Conservation (phyloP, 108 stramenopile genomes). For the Licmophora abbreviata region DNA sequence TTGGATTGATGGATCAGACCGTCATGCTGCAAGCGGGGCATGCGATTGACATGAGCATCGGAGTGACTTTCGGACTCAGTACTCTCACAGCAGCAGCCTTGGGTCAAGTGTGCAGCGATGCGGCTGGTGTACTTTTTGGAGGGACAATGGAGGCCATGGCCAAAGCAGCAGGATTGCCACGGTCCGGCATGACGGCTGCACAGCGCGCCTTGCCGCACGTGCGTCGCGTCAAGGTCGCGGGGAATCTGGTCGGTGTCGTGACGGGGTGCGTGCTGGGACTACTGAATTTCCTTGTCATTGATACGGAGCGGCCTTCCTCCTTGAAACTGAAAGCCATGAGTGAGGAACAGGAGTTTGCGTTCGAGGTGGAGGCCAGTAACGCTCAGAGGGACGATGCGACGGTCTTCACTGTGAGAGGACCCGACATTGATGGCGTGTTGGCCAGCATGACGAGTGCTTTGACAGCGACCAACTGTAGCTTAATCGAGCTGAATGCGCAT, state of each 20-base stretch:
- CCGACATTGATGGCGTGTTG: slow-evolving; percentile 64
- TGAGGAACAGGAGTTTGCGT: slow-evolving; percentile 55
- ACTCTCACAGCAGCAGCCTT: slow-evolving; percentile 62
- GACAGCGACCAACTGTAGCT: slow-evolving; percentile 33
- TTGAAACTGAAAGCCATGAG: slow-evolving; percentile 53
- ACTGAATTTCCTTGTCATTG: slow-evolving; percentile 4
- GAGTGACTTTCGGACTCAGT: slow-evolving; percentile 61
- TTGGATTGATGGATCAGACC: slow-evolving; percentile 85
- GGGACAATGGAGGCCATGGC: slow-evolving; percentile 20
- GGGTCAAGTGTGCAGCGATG: slow-evolving; percentile 28
- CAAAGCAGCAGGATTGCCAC: slow-evolving; percentile 5
- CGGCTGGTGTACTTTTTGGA: slow-evolving; percentile 32
- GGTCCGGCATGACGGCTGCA: slow-evolving; percentile 13
- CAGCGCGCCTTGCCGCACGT: slow-evolving; percentile 17
- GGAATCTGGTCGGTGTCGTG: slow-evolving; percentile 40
- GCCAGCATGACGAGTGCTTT: slow-evolving; percentile 53
- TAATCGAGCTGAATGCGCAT: slow-evolving; percentile 52
- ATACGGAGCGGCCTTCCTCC: slow-evolving; percentile 20
- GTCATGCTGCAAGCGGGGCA: slow-evolving; percentile 70
- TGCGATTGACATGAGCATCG: slow-evolving; percentile 61
- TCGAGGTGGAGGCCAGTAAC: slow-evolving; percentile 56
- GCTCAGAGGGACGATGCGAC: slow-evolving; percentile 33
- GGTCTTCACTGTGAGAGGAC: slow-evolving; percentile 42
- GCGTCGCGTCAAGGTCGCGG: slow-evolving; percentile 19
- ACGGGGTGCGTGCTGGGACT: slow-evolving; percentile 65